Percentiles rank a stretch among this genome's conserved stretches.
phyloP scores from a whole-genome alignment of 164 flowering plant species.

The Chimonanthus praecox region DNA sequence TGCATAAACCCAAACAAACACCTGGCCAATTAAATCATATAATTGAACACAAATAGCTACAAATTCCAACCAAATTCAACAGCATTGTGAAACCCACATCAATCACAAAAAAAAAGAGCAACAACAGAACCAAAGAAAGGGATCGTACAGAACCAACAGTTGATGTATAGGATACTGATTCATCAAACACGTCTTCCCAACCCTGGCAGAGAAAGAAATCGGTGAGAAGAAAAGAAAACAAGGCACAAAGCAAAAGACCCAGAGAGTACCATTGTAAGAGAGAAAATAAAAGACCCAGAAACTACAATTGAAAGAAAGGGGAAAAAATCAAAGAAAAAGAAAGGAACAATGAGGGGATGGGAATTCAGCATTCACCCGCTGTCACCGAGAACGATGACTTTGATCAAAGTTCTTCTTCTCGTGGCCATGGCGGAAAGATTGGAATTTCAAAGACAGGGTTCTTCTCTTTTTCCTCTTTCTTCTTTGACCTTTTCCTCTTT shows the following conservation, averaged over 20 bases:
- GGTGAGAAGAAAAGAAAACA: not conserved
- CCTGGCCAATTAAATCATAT: not conserved
- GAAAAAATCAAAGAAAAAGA: not conserved
- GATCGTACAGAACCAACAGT: constrained; percentile 10
- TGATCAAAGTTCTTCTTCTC: constrained; percentile 79
- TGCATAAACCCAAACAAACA: not conserved
- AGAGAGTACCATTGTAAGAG: constrained; percentile 2
- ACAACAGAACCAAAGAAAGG: not conserved
- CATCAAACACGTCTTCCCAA: constrained; percentile 93
- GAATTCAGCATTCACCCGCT: constrained; percentile 53
- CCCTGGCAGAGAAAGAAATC: constrained; percentile 40
- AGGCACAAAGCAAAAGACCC: not conserved
- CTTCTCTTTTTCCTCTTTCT: no score
- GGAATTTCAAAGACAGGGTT: no score
- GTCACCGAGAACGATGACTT: constrained; percentile 95
- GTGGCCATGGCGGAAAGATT: constrained; percentile 40
- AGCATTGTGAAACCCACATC: not conserved
- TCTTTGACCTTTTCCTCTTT: no score
- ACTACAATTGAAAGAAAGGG: constrained; percentile 6
- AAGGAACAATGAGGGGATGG: not conserved
- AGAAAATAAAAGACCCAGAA: not conserved
- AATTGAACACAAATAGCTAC: not conserved
- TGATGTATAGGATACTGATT: constrained; percentile 75
- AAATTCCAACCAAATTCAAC: not conserved
- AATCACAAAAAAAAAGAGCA: not conserved